Conservation (phyloP, 805 yeast genomes). For the Kodamaea kakaduensis region DNA sequence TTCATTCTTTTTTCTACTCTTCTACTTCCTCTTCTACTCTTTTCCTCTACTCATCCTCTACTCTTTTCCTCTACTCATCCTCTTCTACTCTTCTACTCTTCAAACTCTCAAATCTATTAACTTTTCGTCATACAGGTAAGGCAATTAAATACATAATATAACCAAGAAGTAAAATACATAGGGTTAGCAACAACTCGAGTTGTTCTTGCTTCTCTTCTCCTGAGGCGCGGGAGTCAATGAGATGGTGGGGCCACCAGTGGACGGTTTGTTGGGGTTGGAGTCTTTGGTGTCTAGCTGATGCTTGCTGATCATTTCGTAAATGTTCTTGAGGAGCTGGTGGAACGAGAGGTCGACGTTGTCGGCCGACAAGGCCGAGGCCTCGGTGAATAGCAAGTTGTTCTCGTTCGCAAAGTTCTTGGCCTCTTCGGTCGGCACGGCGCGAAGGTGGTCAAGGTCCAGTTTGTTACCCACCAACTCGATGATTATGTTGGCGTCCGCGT, state of each 20-base stretch:
- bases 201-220: constrained; percentile 59
- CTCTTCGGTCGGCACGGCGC: constrained; percentile 97
- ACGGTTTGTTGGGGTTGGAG: constrained; percentile 52
- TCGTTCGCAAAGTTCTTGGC: constrained; percentile 93
- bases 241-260: constrained; percentile 79
- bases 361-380: constrained; percentile 90
- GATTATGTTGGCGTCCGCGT: constrained; percentile 92
- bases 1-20: too few relatives aligned
- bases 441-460: constrained; percentile 82
- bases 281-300: constrained; percentile 89
- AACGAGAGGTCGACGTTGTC: constrained; percentile 94
- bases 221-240: constrained; percentile 91
- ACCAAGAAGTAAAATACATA: constrained; percentile 7
- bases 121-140: too few relatives aligned
- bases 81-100: too few relatives aligned
- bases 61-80: too few relatives aligned
- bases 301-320: constrained; percentile 90
- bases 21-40: too few relatives aligned
- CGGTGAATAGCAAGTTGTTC: constrained; percentile 87
- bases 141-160: constrained; percentile 7
- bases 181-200: constrained; percentile 62
- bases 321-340: constrained; percentile 87
- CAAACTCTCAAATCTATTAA: too few relatives aligned
- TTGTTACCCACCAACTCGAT: constrained; percentile 93
- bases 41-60: too few relatives aligned